Evolutionary conservation across 768 basidiomycete species (phyloP).

Genomic region (Lactifluus subvellereus): DNA sequence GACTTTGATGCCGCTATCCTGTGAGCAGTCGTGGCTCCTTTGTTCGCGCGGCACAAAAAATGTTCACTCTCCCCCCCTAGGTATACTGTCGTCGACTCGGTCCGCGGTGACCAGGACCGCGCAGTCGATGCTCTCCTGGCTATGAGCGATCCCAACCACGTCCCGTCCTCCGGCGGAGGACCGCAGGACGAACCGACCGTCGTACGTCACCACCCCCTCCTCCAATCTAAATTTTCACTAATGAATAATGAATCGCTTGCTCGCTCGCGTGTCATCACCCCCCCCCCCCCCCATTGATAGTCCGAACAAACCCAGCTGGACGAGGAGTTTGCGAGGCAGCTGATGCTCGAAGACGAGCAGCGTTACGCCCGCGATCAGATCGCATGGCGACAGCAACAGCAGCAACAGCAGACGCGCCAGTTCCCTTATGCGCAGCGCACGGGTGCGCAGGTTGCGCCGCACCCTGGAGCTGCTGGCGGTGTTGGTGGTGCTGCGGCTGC

Average conservation of each 20-base stretch:
- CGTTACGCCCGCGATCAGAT: slow-evolving; percentile 25
- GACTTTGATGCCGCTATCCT: slow-evolving; percentile 23
- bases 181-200: slow-evolving; percentile 1
- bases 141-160: slow-evolving; percentile 82
- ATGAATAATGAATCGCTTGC: too few relatives aligned
- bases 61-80: neutral
- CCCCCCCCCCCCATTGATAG: neutral
- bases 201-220: slow-evolving; percentile 3
- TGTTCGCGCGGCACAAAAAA: neutral
- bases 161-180: slow-evolving; percentile 33
- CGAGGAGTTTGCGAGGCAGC: slow-evolving; percentile 68
- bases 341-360: slow-evolving; percentile 52
- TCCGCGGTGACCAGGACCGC: slow-evolving; percentile 61
- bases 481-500: neutral
- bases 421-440: slow-evolving; percentile 15
- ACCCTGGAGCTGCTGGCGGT: neutral
- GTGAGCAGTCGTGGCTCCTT: slow-evolving; percentile 3
- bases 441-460: neutral
- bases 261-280: neutral
- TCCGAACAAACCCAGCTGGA: slow-evolving; percentile 67
- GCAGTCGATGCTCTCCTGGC: slow-evolving; percentile 74
- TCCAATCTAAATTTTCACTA: neutral
- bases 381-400: slow-evolving; percentile 18
- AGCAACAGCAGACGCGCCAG: slow-evolving; percentile 16
- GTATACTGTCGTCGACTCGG: slow-evolving; percentile 56